Evolutionary conservation across 1,139 yeast genomes (phyloP).

Genomic region (Geotrichum bryndzae): DNA sequence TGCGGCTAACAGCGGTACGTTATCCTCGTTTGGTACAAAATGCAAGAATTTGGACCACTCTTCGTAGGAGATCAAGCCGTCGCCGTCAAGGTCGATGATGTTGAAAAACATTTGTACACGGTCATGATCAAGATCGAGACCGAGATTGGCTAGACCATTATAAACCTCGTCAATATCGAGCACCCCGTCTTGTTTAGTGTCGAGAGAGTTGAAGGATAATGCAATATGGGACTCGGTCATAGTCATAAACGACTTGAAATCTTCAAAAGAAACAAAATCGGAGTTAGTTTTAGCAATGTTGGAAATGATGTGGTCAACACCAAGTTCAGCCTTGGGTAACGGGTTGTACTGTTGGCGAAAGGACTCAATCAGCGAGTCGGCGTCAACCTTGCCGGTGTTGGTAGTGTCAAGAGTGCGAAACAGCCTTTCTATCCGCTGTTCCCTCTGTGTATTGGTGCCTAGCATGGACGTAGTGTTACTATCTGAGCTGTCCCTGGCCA

Average conservation of each 20-base stretch:
- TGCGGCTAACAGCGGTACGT: slow-evolving; percentile 70
- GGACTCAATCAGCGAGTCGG: slow-evolving; percentile 24
- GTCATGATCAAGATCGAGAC: slow-evolving; percentile 50
- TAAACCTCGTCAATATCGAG: slow-evolving; percentile 62
- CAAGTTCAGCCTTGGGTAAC: slow-evolving; percentile 55
- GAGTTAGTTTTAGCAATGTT: slow-evolving; percentile 56
- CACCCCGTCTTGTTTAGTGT: slow-evolving; percentile 69
- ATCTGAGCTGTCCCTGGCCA: background rate
- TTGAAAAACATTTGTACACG: slow-evolving; percentile 56
- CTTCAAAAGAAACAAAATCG: slow-evolving; percentile 51
- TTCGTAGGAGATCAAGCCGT: slow-evolving; percentile 72
- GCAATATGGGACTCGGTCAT: slow-evolving; percentile 66
- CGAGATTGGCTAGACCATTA: slow-evolving; percentile 50
- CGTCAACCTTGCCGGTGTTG: slow-evolving; percentile 22
- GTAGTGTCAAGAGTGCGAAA: slow-evolving; percentile 24
- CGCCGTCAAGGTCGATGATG: slow-evolving; percentile 53
- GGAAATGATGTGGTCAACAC: slow-evolving; percentile 50
- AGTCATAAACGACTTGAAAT: slow-evolving; percentile 55
- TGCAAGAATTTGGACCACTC: slow-evolving; percentile 80
- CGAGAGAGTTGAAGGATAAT: slow-evolving; percentile 63
- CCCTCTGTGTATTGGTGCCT: slow-evolving; percentile 15
- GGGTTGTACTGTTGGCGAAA: slow-evolving; percentile 36
- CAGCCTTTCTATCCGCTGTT: slow-evolving; percentile 37
- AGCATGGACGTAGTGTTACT: slow-evolving; percentile 2
- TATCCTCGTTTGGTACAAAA: slow-evolving; percentile 65